These are phyloP conservation scores for Penicillium sp. DNA, from an alignment of 2,329 filamentous ascomycete genomes.

Conservation along the genomic window DNA sequence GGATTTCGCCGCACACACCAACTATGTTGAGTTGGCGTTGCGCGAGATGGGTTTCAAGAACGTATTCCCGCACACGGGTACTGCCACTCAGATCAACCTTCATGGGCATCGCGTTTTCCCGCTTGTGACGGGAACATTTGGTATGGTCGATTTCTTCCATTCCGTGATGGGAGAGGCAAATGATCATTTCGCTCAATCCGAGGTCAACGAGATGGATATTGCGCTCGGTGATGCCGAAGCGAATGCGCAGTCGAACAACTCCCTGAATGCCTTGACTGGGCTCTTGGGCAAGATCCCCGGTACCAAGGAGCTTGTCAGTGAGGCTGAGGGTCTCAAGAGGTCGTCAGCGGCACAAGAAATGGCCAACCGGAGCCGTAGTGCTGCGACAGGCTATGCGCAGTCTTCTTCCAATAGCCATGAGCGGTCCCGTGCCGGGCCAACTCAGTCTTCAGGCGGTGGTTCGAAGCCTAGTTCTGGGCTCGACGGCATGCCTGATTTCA, in stretches of 20 bases:
- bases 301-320: slow-evolving; percentile 64
- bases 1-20: slow-evolving; percentile 77
- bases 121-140: slow-evolving; percentile 70
- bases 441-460: slow-evolving; percentile 42
- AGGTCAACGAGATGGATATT: slow-evolving; percentile 76
- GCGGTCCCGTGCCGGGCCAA: slow-evolving; percentile 36
- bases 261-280: slow-evolving; percentile 63
- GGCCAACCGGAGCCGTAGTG: slow-evolving; percentile 49
- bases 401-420: slow-evolving; percentile 18
- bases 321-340: slow-evolving; percentile 63
- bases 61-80: slow-evolving; percentile 74
- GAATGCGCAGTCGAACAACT: slow-evolving; percentile 41
- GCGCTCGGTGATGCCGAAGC: slow-evolving; percentile 68
- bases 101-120: slow-evolving; percentile 67
- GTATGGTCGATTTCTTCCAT: slow-evolving; percentile 80
- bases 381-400: slow-evolving; percentile 29
- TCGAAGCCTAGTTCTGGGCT: slow-evolving; percentile 50
- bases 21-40: slow-evolving; percentile 76
- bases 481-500: slow-evolving; percentile 75
- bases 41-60: slow-evolving; percentile 67
- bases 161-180: slow-evolving; percentile 73
- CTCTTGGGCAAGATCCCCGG: slow-evolving; percentile 73
- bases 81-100: slow-evolving; percentile 62
- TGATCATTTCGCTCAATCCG: slow-evolving; percentile 80
- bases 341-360: slow-evolving; percentile 63